phyloP scores from a whole-genome alignment of 345 rosid genomes.

The Cardamine chenopodiifolia region DNA sequence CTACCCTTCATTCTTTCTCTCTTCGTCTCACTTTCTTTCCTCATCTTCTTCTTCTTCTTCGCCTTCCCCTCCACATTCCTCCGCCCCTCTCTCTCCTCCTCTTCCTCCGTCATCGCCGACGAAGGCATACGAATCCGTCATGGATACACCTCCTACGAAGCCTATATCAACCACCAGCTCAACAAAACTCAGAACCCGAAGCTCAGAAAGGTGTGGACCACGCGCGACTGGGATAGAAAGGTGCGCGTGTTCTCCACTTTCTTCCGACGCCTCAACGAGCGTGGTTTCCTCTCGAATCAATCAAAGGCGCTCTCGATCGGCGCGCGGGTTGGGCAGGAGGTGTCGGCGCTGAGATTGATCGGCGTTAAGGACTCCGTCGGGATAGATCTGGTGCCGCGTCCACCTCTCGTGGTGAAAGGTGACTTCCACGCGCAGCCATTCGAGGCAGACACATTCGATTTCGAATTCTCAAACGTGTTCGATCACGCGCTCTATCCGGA shows the following conservation, averaged over 20 bases:
- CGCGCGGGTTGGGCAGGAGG: slow-evolving; percentile 92
- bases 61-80: slow-evolving; percentile 38
- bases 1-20: slow-evolving; percentile 48
- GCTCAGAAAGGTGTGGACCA: slow-evolving; percentile 72
- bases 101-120: neutral
- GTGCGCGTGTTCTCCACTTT: slow-evolving; percentile 67
- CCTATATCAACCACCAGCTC: slow-evolving; percentile 91
- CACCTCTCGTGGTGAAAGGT: slow-evolving; percentile 78
- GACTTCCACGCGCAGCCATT: slow-evolving; percentile 93
- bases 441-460: slow-evolving; percentile 62
- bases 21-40: slow-evolving; percentile 47
- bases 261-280: slow-evolving; percentile 50
- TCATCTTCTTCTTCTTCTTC: slow-evolving; percentile 46
- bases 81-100: slow-evolving; percentile 18
- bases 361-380: slow-evolving; percentile 79
- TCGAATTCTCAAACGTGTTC: slow-evolving; percentile 93
- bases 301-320: slow-evolving; percentile 81
- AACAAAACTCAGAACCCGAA: slow-evolving; percentile 89
- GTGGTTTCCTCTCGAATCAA: slow-evolving; percentile 50
- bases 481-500: slow-evolving; percentile 92
- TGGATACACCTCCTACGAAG: slow-evolving; percentile 73
- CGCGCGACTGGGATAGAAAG: slow-evolving; percentile 92
- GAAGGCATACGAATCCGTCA: slow-evolving; percentile 65
- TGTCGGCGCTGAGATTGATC: slow-evolving; percentile 65
- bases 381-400: slow-evolving; percentile 82